Evolutionary conservation across 495 filamentous ascomycete species (phyloP).

Genomic region (Neurospora terricola): DNA sequence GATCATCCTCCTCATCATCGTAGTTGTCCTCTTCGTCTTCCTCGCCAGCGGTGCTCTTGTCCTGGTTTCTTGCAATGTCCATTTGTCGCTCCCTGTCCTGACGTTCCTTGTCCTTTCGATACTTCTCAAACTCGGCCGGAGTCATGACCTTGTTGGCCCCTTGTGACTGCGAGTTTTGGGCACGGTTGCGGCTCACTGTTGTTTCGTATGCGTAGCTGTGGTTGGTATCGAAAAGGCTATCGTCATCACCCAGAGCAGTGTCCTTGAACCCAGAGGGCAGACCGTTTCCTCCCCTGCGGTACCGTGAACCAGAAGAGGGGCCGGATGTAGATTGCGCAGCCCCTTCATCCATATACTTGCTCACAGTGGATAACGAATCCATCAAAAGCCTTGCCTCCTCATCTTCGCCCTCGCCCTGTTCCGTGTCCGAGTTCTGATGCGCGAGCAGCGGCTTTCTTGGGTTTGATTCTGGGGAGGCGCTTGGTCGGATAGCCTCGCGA

Average conservation of each 20-base stretch:
- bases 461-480: constrained; percentile 26
- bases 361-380: constrained; percentile 48
- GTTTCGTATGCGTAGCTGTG: constrained; percentile 48
- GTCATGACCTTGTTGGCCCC: constrained; percentile 74
- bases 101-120: constrained; percentile 69
- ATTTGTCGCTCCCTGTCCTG: constrained; percentile 57
- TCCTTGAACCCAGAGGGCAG: constrained; percentile 11
- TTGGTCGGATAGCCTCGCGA: constrained; percentile 5
- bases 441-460: constrained; percentile 38
- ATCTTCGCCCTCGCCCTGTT: constrained; percentile 43
- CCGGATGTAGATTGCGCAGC: not conserved
- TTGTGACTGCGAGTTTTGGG: constrained; percentile 27
- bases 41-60: constrained; percentile 32
- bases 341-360: constrained; percentile 27
- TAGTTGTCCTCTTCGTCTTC: constrained; percentile 51
- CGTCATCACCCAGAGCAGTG: constrained; percentile 27
- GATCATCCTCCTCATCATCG: constrained; percentile 78
- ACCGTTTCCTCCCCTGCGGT: constrained; percentile 27
- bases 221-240: constrained; percentile 38
- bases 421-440: constrained; percentile 32
- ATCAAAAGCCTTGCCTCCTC: constrained; percentile 60
- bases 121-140: constrained; percentile 75
- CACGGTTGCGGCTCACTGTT: constrained; percentile 34
- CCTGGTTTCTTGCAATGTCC: constrained; percentile 15
- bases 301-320: constrained; percentile 16